These are phyloP conservation scores for Theileria annulata DNA, from an alignment of 169 alveolate species.

Conservation along the genomic window DNA sequence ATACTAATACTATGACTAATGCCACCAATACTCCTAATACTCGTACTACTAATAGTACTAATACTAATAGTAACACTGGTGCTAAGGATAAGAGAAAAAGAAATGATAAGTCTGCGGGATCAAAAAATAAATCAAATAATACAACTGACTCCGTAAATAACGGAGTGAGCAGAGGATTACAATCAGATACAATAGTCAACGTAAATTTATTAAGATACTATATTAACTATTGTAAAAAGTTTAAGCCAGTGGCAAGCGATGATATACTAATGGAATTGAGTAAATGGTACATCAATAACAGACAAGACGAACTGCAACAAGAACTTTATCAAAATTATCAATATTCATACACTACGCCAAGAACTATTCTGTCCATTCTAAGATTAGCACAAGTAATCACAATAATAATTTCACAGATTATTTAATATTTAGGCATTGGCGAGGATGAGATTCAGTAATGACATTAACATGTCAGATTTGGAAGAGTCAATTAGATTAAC, in stretches of 20 bases:
- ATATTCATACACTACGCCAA: slow-evolving; percentile 91
- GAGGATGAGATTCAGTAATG: slow-evolving; percentile 89
- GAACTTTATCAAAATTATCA: slow-evolving; percentile 57
- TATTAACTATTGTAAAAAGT: slow-evolving; percentile 87
- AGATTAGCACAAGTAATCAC: slow-evolving; percentile 88
- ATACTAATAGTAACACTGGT: neutral
- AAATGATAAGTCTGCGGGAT: neutral
- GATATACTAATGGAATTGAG: slow-evolving; percentile 67
- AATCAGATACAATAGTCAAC: slow-evolving; percentile 50
- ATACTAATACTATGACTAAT: too few species aligned
- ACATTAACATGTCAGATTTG: slow-evolving; percentile 89
- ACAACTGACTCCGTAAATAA: neutral
- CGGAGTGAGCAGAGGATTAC: neutral
- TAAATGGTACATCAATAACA: slow-evolving; percentile 74
- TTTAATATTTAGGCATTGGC: slow-evolving; percentile 81
- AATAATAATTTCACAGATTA: neutral
- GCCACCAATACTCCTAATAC: neutral
- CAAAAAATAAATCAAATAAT: too few species aligned
- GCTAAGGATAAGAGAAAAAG: neutral
- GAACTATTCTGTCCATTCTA: slow-evolving; percentile 93
- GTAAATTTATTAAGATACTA: slow-evolving; percentile 84
- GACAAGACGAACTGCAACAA: slow-evolving; percentile 74
- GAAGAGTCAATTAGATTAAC: slow-evolving; percentile 94
- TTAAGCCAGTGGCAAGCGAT: slow-evolving; percentile 73
- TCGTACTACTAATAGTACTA: neutral